Base-by-base conservation (phyloP, 305 asterid species). In the Fraxinus dipetala region DNA sequence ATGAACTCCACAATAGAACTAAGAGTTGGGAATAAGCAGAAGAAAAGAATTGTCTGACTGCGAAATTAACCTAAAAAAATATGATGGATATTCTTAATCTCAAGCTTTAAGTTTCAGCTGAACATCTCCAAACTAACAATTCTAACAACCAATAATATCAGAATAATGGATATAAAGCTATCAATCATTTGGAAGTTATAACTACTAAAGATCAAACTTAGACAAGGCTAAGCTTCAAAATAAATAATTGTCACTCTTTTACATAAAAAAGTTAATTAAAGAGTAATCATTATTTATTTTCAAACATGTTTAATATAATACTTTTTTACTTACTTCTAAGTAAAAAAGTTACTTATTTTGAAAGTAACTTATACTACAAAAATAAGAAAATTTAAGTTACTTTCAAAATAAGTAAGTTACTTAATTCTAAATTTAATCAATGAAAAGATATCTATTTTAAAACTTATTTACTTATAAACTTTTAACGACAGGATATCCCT, bases 101-200 rank as follows among this genome's bases (percentile, higher is more conserved):
- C 59, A 48, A 48, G 22, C 24, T 14, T 51, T 51, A 51, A 13
- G 7, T 54, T 54, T 5, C 20, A 43, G 54, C 22, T 20, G 16
- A 22, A 0, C 32, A 63, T 28, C 36, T 28, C 38, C 28, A 67
- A 70, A 30, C 34, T 31, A 16, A 76, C 43, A 11, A 72, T 80
- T 70, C 79, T 80, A 80, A 80, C 78, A 13, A 80, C 83, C 72
- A 48, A 31, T 72, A 78, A 80, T 72, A 32, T 80, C 83, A 54
- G 3, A 67, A 13, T 67, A 67, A 28, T 10, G 18, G 34, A 67
- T 67, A 13, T 14, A 32, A 35, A 72, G 40, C 74, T 54, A 51
- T 72, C 63, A 31, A 31, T 80, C 36, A 32, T 8, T 20, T 13
- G 26, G 32, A 30, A 14, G 40, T 77, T 26, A 6, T 26, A 65